phyloP scores from a whole-genome alignment of 1,284 basidiomycete species.

The Fistulinella cinereoalba region DNA sequence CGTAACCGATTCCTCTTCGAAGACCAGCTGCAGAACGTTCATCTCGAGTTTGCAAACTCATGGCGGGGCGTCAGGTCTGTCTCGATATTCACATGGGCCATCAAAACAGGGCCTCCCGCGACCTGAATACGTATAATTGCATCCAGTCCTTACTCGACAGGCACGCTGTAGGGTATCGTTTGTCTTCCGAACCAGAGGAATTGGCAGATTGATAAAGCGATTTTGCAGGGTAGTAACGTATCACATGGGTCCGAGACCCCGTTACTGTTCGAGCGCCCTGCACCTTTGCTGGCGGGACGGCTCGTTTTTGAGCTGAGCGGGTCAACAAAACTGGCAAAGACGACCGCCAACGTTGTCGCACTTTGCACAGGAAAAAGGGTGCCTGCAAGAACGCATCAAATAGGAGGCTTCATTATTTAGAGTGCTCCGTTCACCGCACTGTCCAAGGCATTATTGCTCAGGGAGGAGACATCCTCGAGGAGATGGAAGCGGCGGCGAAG shows the following conservation, averaged over 20 bases:
- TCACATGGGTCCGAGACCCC: slow-evolving; percentile 30
- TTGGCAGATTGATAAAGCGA: slow-evolving; percentile 43
- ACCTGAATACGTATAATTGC: slow-evolving; percentile 30
- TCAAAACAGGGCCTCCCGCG: slow-evolving; percentile 9
- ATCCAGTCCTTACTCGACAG: slow-evolving; percentile 36
- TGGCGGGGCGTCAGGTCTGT: slow-evolving; percentile 26
- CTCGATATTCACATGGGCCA: slow-evolving; percentile 45
- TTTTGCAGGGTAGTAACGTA: slow-evolving; percentile 42
- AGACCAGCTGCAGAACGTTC: not conserved
- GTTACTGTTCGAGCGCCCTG: slow-evolving; percentile 37
- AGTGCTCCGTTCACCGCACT: slow-evolving; percentile 44
- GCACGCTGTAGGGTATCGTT: slow-evolving; percentile 40
- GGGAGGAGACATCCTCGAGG: slow-evolving; percentile 50
- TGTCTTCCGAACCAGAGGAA: slow-evolving; percentile 34
- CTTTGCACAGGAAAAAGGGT: slow-evolving; percentile 48
- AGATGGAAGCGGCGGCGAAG: slow-evolving; percentile 52
- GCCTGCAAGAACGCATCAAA: slow-evolving; percentile 47
- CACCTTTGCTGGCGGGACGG: slow-evolving; percentile 37
- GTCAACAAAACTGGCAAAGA: slow-evolving; percentile 42
- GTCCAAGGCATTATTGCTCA: slow-evolving; percentile 49
- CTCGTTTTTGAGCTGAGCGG: slow-evolving; percentile 41
- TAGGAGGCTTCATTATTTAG: slow-evolving; percentile 43
- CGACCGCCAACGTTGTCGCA: slow-evolving; percentile 45
- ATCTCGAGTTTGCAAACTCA: not conserved
- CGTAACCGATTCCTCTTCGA: not conserved